Conservation (phyloP, 2,329 filamentous ascomycete genomes). For the Ilyonectria robusta region DNA sequence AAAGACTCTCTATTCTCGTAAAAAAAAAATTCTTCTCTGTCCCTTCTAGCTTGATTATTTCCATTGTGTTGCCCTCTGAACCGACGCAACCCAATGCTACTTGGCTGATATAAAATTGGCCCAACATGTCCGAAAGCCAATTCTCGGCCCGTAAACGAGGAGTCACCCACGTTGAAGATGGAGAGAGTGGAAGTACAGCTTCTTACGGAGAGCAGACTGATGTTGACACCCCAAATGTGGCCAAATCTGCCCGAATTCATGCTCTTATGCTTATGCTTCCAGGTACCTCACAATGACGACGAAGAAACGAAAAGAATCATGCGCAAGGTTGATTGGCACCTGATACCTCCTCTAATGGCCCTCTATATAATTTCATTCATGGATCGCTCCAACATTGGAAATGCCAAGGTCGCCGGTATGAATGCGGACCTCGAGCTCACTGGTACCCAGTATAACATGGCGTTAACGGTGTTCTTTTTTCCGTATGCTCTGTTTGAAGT, state of each 20-base stretch:
- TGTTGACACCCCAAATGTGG: background rate
- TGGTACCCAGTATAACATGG: conserved; percentile 70
- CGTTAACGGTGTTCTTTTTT: conserved; percentile 52
- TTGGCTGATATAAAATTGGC: too few species aligned
- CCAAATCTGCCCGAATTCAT: too few species aligned
- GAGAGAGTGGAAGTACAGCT: too few species aligned
- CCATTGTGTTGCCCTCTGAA: too few species aligned
- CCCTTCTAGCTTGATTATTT: too few species aligned
- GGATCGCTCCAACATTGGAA: conserved; percentile 48
- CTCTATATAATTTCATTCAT: conserved; percentile 45
- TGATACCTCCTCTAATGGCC: conserved; percentile 33
- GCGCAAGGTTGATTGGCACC: background rate
- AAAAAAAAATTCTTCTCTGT: too few species aligned
- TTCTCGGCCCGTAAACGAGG: too few species aligned
- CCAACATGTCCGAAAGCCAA: too few species aligned
- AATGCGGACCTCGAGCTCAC: conserved; percentile 37
- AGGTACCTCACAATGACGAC: background rate
- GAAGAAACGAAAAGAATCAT: background rate
- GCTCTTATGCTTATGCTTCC: background rate
- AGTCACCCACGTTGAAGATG: too few species aligned
- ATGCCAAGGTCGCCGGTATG: conserved; percentile 48
- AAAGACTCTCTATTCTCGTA: too few species aligned
- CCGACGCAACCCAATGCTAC: too few species aligned
- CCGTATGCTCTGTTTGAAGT: conserved; percentile 34
- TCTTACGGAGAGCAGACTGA: background rate